Evolutionary conservation across 2,329 filamentous ascomycete genomes (phyloP).

Genomic region (Neopestalotiopsis sp.): DNA sequence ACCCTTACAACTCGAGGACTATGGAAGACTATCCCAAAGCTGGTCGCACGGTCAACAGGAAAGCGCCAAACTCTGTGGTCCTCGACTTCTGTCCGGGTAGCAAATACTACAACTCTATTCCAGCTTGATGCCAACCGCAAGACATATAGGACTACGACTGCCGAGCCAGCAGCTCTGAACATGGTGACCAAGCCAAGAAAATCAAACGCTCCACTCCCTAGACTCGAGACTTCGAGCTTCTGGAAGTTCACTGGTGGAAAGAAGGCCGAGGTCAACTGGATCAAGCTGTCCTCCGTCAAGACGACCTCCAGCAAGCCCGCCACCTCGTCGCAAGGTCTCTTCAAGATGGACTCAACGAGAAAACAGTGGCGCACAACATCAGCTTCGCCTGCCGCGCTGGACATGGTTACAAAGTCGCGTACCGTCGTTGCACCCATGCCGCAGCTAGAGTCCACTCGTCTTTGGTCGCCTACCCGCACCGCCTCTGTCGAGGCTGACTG

Average conservation of each 20-base stretch:
- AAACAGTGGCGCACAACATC: constrained; percentile 38
- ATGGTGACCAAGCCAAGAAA: constrained; percentile 40
- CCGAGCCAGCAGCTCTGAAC: constrained; percentile 39
- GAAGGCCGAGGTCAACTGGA: constrained; percentile 31
- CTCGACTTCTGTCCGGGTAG: constrained; percentile 8
- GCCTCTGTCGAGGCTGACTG: constrained; percentile 30
- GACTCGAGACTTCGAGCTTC: constrained; percentile 29
- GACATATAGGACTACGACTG: constrained; percentile 38
- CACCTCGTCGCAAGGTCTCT: not conserved
- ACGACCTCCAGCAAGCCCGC: not conserved
- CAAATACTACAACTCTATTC: constrained; percentile 32
- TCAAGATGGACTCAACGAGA: constrained; percentile 11
- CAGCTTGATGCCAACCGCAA: constrained; percentile 37
- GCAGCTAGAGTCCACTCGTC: constrained; percentile 30
- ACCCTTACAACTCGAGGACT: constrained; percentile 40
- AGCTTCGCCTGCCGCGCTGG: constrained; percentile 39
- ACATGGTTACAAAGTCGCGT: constrained; percentile 41
- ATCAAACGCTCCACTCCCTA: constrained; percentile 27
- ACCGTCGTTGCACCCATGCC: constrained; percentile 29
- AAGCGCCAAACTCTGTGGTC: constrained; percentile 14
- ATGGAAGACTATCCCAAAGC: constrained; percentile 33
- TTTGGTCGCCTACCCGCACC: constrained; percentile 29
- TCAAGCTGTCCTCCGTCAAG: constrained; percentile 27
- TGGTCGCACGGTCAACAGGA: not conserved
- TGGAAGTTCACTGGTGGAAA: constrained; percentile 27